Evolutionary conservation across 2,329 filamentous ascomycete species (phyloP), one percentile per base, ranked within the genome.

Genomic region (Elsinoe australis): DNA sequence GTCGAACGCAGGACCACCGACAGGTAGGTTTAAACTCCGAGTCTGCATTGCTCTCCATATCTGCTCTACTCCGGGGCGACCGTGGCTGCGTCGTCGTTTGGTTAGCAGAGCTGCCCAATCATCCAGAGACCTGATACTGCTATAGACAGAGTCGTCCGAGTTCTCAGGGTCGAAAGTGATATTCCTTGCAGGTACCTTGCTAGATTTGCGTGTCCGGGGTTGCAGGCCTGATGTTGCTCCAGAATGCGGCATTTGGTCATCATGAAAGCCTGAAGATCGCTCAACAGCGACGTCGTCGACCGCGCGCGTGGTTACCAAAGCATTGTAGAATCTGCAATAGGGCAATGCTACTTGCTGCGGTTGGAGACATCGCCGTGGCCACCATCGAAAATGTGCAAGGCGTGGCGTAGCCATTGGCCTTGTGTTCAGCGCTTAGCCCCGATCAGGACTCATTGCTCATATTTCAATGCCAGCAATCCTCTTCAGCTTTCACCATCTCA

Each of bases 11-110:
- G 52, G 46, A 14, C 67, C 66, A 9, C 55, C 52, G 2, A 56
- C 62, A 10, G 72, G 71, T 8, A 76, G 52, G 17, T 61, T 55
- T 18, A 72, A 56, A 2, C 59, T 55, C 18, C 64, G 59, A 9
- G 54, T 44, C 8, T 55, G 59, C 59, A 68, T 64, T 35, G 60
- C 65, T 24, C 63, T 52, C 69, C 71, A 76, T 4, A 73, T 62
- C 5, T 63, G 59, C n/a, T 55, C 38, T 4, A 71, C 61, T 8
- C 72, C 73, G 15, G 56, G 47, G 15, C 55, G 39, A 0, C 71
- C 69, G 53, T 71, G 56, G 12, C 24, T 32, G 29, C 39, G 39
- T 10, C 21, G 39, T 15, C 39, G 29, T 29, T 21, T n/a, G 12
- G 17, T 15, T 7, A 44, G 39, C 4, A 44, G 15, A 15, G 6